A percentile compares a stretch with the other conserved stretches of the same genome.
These are phyloP conservation scores for Naumovozyma castellii DNA, from an alignment of 805 yeast genomes.

Conservation along the genomic window DNA sequence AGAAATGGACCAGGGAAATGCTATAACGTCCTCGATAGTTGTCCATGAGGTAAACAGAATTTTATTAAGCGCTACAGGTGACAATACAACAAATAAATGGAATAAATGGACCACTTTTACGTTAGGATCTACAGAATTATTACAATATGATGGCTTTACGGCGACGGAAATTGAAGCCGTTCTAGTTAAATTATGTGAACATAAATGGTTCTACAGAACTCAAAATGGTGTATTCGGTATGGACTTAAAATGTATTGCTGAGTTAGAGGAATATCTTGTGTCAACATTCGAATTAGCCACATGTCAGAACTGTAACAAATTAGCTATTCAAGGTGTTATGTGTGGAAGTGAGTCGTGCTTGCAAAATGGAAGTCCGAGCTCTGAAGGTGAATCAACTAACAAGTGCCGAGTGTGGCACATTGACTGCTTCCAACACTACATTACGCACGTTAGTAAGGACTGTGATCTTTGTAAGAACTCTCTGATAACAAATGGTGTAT, in stretches of 20 bases:
- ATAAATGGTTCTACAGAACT: conserved; percentile 24
- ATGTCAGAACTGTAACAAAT: conserved; percentile 17
- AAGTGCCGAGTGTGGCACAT: conserved; percentile 20
- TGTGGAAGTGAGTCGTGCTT: conserved; percentile 10
- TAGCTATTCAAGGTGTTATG: conserved; percentile 20
- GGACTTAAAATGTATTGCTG: conserved; percentile 19
- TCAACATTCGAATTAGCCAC: conserved; percentile 10
- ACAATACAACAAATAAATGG: conserved; percentile 7
- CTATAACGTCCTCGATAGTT: neutral
- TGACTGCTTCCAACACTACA: conserved; percentile 25
- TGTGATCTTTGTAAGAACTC: conserved; percentile 15
- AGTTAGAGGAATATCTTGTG: conserved; percentile 20
- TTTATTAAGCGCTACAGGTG: conserved; percentile 5
- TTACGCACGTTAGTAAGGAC: conserved; percentile 18
- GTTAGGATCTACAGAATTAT: conserved; percentile 15
- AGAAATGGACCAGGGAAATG: neutral
- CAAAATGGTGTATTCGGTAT: conserved; percentile 18
- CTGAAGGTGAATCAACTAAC: neutral
- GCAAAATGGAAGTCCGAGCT: conserved; percentile 1
- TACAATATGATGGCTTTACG: conserved; percentile 12
- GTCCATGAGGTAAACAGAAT: conserved; percentile 13
- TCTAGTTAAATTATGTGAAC: conserved; percentile 13
- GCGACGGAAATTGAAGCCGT: conserved; percentile 17
- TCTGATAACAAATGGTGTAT: conserved; percentile 14
- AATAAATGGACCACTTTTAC: conserved; percentile 10